phyloP scores from a whole-genome alignment of 768 basidiomycete genomes.

The Cubamyces lactineus region DNA sequence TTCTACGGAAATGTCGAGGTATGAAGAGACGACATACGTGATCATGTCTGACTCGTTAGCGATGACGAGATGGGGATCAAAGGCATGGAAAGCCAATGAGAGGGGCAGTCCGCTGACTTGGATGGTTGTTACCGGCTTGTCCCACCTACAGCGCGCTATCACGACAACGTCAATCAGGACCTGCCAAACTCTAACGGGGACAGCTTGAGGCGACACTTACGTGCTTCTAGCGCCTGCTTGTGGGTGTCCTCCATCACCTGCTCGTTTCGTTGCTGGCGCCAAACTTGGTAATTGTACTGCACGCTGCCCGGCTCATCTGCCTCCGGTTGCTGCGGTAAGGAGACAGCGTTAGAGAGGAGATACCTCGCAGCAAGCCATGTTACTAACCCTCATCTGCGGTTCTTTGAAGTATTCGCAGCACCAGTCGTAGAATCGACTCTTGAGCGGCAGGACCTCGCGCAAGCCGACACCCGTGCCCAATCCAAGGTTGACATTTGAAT shows the following conservation, averaged over 20 bases:
- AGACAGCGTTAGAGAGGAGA: slow-evolving; percentile 20
- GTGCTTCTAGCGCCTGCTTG: slow-evolving; percentile 70
- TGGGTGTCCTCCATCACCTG: slow-evolving; percentile 70
- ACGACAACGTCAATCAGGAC: slow-evolving; percentile 7
- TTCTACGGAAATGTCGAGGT: not conserved
- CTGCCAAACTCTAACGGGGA: not conserved
- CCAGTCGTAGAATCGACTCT: slow-evolving; percentile 94
- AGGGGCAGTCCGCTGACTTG: slow-evolving; percentile 63
- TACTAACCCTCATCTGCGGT: slow-evolving; percentile 91
- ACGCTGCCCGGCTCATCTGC: slow-evolving; percentile 94
- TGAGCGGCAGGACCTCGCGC: slow-evolving; percentile 84
- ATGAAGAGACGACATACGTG: slow-evolving; percentile 51
- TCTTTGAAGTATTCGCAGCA: slow-evolving; percentile 97
- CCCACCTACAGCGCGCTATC: slow-evolving; percentile 70
- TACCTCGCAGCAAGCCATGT: not conserved
- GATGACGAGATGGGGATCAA: slow-evolving; percentile 84
- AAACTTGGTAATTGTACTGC: slow-evolving; percentile 93
- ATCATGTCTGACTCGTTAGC: slow-evolving; percentile 88
- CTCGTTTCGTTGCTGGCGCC: slow-evolving; percentile 92
- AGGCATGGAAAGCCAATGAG: slow-evolving; percentile 89
- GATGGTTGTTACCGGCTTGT: slow-evolving; percentile 68
- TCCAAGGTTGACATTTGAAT: slow-evolving; percentile 76
- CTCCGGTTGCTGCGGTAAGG: slow-evolving; percentile 74
- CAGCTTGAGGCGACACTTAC: slow-evolving; percentile 46
- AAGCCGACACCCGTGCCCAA: slow-evolving; percentile 81